These are phyloP conservation scores for Odontarrhena argentea DNA, from an alignment of 345 rosid genomes.

Conservation along the genomic window DNA sequence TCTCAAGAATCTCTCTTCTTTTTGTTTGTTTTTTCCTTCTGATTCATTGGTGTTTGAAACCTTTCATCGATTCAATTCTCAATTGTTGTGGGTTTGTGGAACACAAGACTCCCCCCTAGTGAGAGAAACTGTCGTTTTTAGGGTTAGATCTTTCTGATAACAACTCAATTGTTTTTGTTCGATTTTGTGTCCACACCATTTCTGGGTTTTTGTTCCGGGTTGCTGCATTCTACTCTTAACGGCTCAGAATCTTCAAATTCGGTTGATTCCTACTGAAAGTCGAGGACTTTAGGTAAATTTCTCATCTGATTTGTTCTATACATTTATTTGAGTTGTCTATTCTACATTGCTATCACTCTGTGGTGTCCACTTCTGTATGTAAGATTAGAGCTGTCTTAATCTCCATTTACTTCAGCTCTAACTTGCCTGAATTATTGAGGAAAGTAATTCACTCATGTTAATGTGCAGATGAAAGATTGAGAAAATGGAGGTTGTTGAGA, in stretches of 20 bases:
- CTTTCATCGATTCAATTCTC: constrained; percentile 14
- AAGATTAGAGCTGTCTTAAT: constrained; percentile 20
- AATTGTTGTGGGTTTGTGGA: constrained; percentile 30
- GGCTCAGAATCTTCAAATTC: background rate
- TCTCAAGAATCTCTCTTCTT: constrained; percentile 32
- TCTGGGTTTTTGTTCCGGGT: constrained; percentile 28
- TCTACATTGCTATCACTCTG: constrained; percentile 18
- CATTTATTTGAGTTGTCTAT: constrained; percentile 17
- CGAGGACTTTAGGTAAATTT: constrained; percentile 35
- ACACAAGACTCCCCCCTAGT: constrained; percentile 23
- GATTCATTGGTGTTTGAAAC: constrained; percentile 25
- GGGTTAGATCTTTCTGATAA: constrained; percentile 29
- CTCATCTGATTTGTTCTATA: constrained; percentile 1
- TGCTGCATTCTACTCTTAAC: constrained; percentile 19
- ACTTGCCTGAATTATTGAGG: constrained; percentile 18
- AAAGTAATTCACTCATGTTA: constrained; percentile 4
- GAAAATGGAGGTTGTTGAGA: constrained; percentile 67
- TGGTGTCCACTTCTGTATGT: constrained; percentile 29
- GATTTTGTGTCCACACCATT: constrained; percentile 5
- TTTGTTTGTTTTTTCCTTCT: constrained; percentile 17
- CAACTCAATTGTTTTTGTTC: background rate
- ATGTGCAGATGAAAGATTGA: constrained; percentile 34
- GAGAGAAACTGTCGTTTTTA: constrained; percentile 13
- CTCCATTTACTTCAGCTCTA: constrained; percentile 18
- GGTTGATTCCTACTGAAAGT: constrained; percentile 14